A percentile compares a stretch with the other conserved stretches of the same genome.
phyloP scores from a whole-genome alignment of 805 yeast genomes.

The Candida yuanshanica region DNA sequence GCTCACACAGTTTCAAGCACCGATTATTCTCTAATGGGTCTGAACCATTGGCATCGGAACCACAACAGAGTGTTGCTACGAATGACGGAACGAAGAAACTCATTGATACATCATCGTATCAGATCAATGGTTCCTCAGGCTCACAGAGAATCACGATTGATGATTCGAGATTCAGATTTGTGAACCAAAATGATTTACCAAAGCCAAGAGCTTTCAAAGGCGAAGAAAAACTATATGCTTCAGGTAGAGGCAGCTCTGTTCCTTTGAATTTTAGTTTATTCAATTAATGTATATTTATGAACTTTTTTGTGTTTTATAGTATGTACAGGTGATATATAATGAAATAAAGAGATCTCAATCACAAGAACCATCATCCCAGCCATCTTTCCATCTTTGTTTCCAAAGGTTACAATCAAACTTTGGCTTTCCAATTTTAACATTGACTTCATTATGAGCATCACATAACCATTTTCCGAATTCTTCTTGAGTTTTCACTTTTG shows the following conservation, averaged over 20 bases:
- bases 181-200: slow-evolving; percentile 66
- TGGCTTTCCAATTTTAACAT: slow-evolving; percentile 78
- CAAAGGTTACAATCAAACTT: slow-evolving; percentile 82
- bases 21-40: slow-evolving; percentile 11
- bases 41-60: slow-evolving; percentile 15
- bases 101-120: slow-evolving; percentile 23
- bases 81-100: slow-evolving; percentile 14
- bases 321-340: not conserved
- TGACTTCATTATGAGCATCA: slow-evolving; percentile 93
- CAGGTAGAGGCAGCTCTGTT: slow-evolving; percentile 90
- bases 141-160: slow-evolving; percentile 38
- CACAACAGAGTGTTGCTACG: slow-evolving; percentile 9
- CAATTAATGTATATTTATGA: not conserved
- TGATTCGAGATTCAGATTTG: slow-evolving; percentile 22
- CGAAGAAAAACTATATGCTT: slow-evolving; percentile 76
- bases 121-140: slow-evolving; percentile 23
- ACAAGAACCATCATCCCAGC: slow-evolving; percentile 66
- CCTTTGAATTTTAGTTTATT: slow-evolving; percentile 57
- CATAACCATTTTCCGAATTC: slow-evolving; percentile 89
- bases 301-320: not conserved
- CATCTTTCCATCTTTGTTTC: slow-evolving; percentile 93
- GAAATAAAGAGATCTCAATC: slow-evolving; percentile 23
- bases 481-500: slow-evolving; percentile 61
- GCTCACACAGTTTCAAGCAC: slow-evolving; percentile 21
- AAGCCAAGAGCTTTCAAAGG: slow-evolving; percentile 79